phyloP scores from a whole-genome alignment of 495 filamentous ascomycete genomes.

The Aspergillus taichungensis region DNA sequence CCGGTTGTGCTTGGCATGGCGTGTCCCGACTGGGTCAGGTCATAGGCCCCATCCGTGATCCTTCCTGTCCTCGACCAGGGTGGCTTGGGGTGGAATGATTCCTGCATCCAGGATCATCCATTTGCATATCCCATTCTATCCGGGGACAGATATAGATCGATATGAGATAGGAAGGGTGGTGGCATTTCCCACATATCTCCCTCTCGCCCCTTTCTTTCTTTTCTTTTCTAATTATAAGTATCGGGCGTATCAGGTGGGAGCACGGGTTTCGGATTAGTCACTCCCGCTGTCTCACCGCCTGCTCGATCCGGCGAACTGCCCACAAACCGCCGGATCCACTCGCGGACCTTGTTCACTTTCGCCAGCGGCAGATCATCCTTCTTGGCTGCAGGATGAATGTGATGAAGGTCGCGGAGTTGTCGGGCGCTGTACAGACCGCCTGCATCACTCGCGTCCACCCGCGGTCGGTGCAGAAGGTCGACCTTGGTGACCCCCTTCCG shows the following conservation, averaged over 20 bases:
- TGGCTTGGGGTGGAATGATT: too few species aligned
- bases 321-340: conserved; percentile 72
- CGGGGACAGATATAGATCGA: too few species aligned
- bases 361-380: conserved; percentile 42
- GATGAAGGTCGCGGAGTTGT: conserved; percentile 10
- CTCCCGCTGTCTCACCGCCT: conserved; percentile 27
- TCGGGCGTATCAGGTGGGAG: conserved; percentile 46
- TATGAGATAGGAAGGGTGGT: too few species aligned
- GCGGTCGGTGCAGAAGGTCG: conserved; percentile 52
- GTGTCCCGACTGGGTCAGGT: too few species aligned
- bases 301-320: conserved; percentile 31
- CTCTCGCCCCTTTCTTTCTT: too few species aligned
- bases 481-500: conserved; percentile 61
- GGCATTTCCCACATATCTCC: too few species aligned
- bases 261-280: conserved; percentile 24
- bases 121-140: too few species aligned
- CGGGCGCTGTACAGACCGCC: conserved; percentile 25
- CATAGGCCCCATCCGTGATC: too few species aligned
- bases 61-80: too few species aligned
- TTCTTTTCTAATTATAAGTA: conserved; percentile 2
- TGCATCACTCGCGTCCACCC: conserved; percentile 30
- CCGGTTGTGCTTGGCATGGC: too few species aligned
- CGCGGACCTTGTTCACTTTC: conserved; percentile 58
- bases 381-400: conserved; percentile 12
- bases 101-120: neutral